Evolutionary conservation across 2,329 filamentous ascomycete genomes (phyloP), one percentile per base, ranked within the genome.

Genomic region (Pseudogymnoascus sp.): DNA sequence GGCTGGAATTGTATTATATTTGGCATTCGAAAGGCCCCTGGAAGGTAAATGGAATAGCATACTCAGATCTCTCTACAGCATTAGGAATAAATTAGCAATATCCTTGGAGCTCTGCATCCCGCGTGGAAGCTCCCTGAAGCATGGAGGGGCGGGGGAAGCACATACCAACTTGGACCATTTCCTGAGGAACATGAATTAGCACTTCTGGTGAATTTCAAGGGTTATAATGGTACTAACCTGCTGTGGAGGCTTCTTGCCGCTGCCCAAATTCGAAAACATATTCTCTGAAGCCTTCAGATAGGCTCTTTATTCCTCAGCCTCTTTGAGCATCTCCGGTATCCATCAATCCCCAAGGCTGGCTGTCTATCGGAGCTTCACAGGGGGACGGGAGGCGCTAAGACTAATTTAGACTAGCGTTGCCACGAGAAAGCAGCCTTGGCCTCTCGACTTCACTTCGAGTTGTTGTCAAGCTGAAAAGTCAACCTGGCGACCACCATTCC

Each of bases 101-200:
- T 64, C 65, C 62, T 33, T 56, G 50, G 50, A 56, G 50, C 26
- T 56, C 10, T 56, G 50, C 33, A 19, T 19, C 50, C n/a, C 7
- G 50, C 6, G 10, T 26, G 7, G 50, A 56, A 33, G 17, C 60
- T 23, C 60, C 19, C 61, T 23, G 29, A 61, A 17, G 37, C 35
- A 42, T 38, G 59, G 60, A 53, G 62, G 67, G 66, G 68, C 68
- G 67, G 69, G 68, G 70, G 70, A 68, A 74, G 63, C 68, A 89
- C 87, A 83, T 88, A 97, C 95, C 93, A 82, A 99, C 93, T 89
- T 99, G 93, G 71, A 97, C 91, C 95, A 99, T 99, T 83, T 99
- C 95, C 91, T 97, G 81, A 74, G 78, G 71, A 76, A 70, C 35
- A 42, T 33, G 61, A 63, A 53, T 64, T 64, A 63, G 68, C 64